Evolutionary conservation across 257 asterid genomes (phyloP).

Genomic region (Plantago elongata): DNA sequence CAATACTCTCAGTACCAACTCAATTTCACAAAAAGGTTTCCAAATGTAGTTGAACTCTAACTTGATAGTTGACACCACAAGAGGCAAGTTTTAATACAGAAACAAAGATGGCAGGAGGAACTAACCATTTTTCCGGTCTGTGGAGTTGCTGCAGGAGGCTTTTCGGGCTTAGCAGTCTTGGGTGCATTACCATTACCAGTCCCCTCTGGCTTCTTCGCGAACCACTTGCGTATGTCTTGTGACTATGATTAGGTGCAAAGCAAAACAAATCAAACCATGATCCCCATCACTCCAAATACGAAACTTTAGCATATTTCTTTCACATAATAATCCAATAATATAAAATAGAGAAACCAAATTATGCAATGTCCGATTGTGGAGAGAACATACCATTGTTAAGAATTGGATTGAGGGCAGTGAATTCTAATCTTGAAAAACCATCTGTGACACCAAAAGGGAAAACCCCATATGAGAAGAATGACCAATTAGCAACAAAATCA

Average conservation of each 20-base stretch:
- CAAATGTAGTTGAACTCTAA: constrained; percentile 6
- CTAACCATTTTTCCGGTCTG: constrained; percentile 44
- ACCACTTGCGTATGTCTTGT: constrained; percentile 91
- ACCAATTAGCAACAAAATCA: neutral
- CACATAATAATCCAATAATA: neutral
- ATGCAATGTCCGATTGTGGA: neutral
- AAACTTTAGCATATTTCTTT: too few relatives aligned
- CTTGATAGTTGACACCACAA: neutral
- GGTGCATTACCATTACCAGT: constrained; percentile 47
- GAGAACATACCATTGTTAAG: constrained; percentile 31
- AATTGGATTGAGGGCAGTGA: constrained; percentile 16
- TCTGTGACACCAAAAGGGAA: constrained; percentile 24
- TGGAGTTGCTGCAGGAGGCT: constrained; percentile 39
- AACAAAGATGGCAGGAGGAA: neutral
- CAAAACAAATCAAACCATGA: neutral
- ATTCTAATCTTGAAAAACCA: constrained; percentile 12
- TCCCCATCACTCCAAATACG: neutral
- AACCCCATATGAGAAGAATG: neutral
- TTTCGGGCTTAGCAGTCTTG: constrained; percentile 45
- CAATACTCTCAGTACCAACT: neutral
- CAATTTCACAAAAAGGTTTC: neutral
- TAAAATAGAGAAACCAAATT: neutral
- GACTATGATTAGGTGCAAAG: constrained; percentile 40
- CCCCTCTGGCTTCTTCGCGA: constrained; percentile 65
- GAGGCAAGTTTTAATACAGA: constrained; percentile 3